Conservation (phyloP, 768 basidiomycete species). For the Guyanaporus albipodus region DNA sequence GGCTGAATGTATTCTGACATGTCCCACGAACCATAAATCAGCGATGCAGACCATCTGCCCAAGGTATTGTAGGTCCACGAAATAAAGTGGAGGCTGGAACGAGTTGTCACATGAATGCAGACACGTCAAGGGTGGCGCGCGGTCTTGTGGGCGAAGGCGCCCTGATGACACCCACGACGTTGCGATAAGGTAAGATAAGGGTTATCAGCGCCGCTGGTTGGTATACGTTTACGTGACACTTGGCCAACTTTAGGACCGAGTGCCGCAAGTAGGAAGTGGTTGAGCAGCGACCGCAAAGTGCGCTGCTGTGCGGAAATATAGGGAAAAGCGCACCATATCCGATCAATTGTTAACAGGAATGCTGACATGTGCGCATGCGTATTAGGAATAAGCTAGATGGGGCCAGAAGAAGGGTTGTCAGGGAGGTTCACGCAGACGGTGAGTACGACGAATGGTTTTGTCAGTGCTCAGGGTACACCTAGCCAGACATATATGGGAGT, state of each 20-base stretch:
- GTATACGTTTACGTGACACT: neutral
- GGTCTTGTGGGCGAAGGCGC: conserved; percentile 9
- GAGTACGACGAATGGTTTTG: too few relatives aligned
- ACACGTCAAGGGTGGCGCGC: conserved; percentile 16
- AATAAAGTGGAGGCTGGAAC: neutral
- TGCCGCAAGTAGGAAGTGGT: neutral
- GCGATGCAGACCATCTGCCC: neutral
- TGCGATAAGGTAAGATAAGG: conserved; percentile 11
- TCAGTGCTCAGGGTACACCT: conserved; percentile 2
- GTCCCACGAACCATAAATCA: conserved; percentile 9
- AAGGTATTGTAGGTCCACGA: conserved; percentile 17
- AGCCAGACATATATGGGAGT: neutral
- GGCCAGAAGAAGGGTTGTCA: conserved; percentile 3
- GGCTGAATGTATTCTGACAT: neutral
- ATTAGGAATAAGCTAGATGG: conserved; percentile 4
- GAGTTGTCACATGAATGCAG: conserved; percentile 10
- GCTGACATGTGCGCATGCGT: neutral
- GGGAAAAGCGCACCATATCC: neutral
- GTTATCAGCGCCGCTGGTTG: conserved; percentile 7
- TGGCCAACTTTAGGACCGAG: neutral
- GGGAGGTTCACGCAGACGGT: too few relatives aligned
- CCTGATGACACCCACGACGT: neutral
- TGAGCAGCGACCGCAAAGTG: neutral
- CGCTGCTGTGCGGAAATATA: conserved; percentile 1
- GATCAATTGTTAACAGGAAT: conserved; percentile 4